phyloP scores from a whole-genome alignment of 169 alveolate species.

The Miamiensis avidus region DNA sequence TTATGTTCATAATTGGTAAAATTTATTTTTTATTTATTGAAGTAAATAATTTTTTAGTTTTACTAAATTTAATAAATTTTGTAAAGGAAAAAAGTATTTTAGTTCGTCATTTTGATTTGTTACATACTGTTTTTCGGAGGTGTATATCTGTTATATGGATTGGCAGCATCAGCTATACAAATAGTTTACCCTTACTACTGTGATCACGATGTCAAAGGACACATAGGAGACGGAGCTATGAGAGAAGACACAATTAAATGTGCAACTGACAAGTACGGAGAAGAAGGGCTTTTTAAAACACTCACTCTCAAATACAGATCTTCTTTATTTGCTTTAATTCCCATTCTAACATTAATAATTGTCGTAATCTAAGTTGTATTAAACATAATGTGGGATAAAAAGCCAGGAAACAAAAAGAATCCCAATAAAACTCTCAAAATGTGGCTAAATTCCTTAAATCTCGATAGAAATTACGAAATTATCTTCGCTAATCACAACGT shows the following conservation, averaged over 20 bases:
- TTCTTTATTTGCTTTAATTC: not conserved
- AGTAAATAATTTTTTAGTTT: no score
- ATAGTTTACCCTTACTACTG: not conserved
- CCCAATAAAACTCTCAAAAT: not conserved
- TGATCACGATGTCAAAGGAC: not conserved
- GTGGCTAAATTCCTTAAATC: not conserved
- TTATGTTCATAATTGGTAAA: not conserved
- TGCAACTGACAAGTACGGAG: not conserved
- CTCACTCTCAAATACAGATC: no score
- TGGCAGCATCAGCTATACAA: not conserved
- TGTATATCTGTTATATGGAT: not conserved
- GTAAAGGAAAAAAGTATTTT: no score
- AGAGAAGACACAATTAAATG: not conserved
- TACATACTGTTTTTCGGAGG: not conserved
- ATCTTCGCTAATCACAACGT: not conserved
- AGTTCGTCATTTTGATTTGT: not conserved
- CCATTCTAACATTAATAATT: not conserved
- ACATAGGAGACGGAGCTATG: not conserved
- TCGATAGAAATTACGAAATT: not conserved
- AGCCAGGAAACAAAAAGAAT: not conserved
- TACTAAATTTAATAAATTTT: no score
- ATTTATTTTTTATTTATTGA: no score
- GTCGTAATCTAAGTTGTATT: not conserved
- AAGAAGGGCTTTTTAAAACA: not conserved
- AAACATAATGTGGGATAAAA: not conserved